Evolutionary conservation across 805 yeast species (phyloP), one percentile per base, ranked within the genome.

Genomic region (Brettanomyces naardenensis): DNA sequence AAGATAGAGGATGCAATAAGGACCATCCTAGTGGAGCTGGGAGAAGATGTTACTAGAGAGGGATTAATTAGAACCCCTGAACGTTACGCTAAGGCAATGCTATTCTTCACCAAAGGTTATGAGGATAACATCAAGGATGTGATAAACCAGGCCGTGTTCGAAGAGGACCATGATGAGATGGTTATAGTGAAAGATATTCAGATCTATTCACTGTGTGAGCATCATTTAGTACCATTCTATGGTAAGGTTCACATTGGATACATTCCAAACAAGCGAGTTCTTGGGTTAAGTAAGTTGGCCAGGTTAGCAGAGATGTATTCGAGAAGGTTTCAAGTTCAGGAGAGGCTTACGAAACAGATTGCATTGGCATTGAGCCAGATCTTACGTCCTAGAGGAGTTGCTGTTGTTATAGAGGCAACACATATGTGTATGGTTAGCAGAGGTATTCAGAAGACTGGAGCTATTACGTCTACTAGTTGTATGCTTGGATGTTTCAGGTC

Each of bases 341-440:
- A 92, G 59, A 71, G 98, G 47, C 71, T 92, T 44, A 92, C 98
- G 10, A 92, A 92, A 60, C 98, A 92, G 61, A 89, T 92, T 38
- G 97, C 98, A 23, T 85, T 88, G 83, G 97, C 97, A 1, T 64
- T 92, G 39, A 78, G 81, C 58, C 97, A 88, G 54, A 85, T 89
- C 42, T 69, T 92, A 52, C 80, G 83, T 53, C 98, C 98, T 14
- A 74, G 89, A 53, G 98, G 98, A 44, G 98, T 92, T 6, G 98
- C 97, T 1, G 98, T 92, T 29, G 97, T 92, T 20, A 88, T 92
- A 53, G 98, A 92, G 62, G 97, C 97, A 15, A 76, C 90, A 2
- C 98, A 92, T 58, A 92, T 92, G 98, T 92, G 98, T 61, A 92
- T 92, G 98, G 97, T 90, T 20, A 86, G 95, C 59, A 75, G 98